Evolutionary conservation across 2,329 filamentous ascomycete species (phyloP), one percentile per base, ranked within the genome.

Genomic region (Phialophora tarda): DNA sequence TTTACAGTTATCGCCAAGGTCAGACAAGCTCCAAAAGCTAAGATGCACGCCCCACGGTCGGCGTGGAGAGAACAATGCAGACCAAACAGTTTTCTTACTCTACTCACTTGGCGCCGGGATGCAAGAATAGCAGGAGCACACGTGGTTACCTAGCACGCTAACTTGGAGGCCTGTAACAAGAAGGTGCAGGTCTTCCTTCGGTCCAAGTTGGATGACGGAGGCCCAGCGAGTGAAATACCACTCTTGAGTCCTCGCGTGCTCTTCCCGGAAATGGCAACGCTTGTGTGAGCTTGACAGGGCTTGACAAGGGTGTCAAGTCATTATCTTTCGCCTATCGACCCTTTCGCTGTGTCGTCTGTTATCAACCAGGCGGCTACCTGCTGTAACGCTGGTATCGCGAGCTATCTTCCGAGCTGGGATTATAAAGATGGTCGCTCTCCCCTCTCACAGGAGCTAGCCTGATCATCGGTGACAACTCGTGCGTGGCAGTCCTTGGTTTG

Each of bases 241-340:
- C 50, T 7, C n/a, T 8, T 28, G 38, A 47, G 47, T 41, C 10
- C 51, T 65, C 68, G 68, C 63, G 24, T 68, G 28, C 48, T 62
- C 63, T 55, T 62, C 57, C 68, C 65, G n/a, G 28, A 67, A 48
- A 21, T 48, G 57, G 68, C 11, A 70, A 62, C 55, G 67, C 47
- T 54, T 57, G 17, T 44, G n/a, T 8, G 38, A 21, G 38, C 23
- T 26, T 51, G 54, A 26, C 60, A 34, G 55, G 10, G 48, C 64
- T 64, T 51, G 61, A 69, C 64, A 51, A 56, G 64, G 64, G 48
- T 61, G 47, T 54, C 32, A 48, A 34, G 44, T 55, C 62, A 60
- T 69, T 67, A 67, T 67, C 67, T 65, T 30, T 61, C 56, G 21
- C 54, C 47, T 38, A 21, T 47, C 56, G 59, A 57, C 28, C 28